Percentiles rank a stretch among this genome's conserved stretches.
Conservation (phyloP, 1,284 basidiomycete genomes). For the Flammula alnicola region DNA sequence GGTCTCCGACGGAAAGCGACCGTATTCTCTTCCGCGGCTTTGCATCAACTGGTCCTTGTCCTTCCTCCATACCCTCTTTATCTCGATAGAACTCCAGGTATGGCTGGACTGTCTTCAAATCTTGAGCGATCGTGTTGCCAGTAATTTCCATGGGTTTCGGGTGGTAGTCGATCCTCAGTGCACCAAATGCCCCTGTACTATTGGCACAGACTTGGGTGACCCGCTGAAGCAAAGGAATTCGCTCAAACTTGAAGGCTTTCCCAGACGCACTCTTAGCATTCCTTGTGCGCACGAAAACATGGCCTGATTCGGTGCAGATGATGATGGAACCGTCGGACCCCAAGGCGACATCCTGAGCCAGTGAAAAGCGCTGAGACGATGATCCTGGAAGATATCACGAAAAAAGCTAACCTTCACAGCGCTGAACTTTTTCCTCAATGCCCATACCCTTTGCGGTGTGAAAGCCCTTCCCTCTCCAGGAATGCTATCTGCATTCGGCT, state of each 20-base stretch:
- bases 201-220: conserved; percentile 87
- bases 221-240: conserved; percentile 84
- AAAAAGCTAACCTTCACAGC: conserved; percentile 67
- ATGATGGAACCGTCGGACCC: conserved; percentile 90
- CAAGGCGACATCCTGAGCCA: conserved; percentile 85
- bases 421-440: conserved; percentile 84
- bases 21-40: neutral
- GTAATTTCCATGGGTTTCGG: conserved; percentile 61
- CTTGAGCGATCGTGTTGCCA: conserved; percentile 69
- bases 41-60: neutral
- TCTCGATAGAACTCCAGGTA: conserved; percentile 39
- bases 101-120: conserved; percentile 71
- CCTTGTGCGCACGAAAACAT: conserved; percentile 87
- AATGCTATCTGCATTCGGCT: conserved; percentile 14
- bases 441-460: conserved; percentile 93
- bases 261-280: conserved; percentile 46
- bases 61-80: conserved; percentile 1
- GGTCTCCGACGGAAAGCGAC: neutral
- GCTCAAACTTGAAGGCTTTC: conserved; percentile 83
- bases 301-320: conserved; percentile 92
- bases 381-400: neutral
- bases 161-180: conserved; percentile 77
- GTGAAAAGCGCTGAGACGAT: neutral
- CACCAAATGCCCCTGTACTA: conserved; percentile 89
- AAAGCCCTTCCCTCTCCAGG: conserved; percentile 43